Base-by-base conservation (phyloP, 441 rosid species). In the Populus tomentosa region DNA sequence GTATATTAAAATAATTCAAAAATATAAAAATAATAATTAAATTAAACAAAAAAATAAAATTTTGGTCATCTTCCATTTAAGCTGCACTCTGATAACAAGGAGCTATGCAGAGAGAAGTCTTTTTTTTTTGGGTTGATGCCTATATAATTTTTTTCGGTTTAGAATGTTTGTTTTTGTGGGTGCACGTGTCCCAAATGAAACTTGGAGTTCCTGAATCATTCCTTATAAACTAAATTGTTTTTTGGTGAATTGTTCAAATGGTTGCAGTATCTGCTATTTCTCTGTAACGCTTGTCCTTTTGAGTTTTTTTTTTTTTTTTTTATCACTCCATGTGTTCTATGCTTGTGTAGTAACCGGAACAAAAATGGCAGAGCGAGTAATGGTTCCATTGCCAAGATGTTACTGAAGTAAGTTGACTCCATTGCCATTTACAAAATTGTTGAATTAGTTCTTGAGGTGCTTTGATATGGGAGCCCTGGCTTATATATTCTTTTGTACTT, bases 301-400 rank as follows among this genome's bases (percentile, higher is more conserved):
- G 20, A 23, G n/a, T n/a, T n/a, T n/a, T 6, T 0, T 28, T 2
- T 61, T 23, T 24, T 10, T 36, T 61, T 16, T 11, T 42, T 64
- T 53, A 77, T 46, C 3, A 1, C 21, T 3, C 42, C 0, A 23
- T 33, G 16, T 32, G 61, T 70, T 63, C 7, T 2, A 26, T 77
- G 56, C 24, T 61, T 78, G n/a, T 78, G 71, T 76, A 77, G 80
- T 65, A 56, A 46, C 65, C 59, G 30, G 71, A 53, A n/a, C n/a
- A 35, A 75, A 79, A 67, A 24, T 84, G 89, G 88, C 76, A 33
- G 86, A 63, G n/a, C n/a, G 69, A 86, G 75, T 72, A 80, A 75
- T 66, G 0, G n/a, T 65, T 63, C 9, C 24, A 88, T 89, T 46
- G 90, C 89, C 26, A 85, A 70, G 90, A 86, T 77, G 89, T 89